phyloP scores from a whole-genome alignment of 2,329 filamentous ascomycete species.

The Pezicula rhizophila region DNA sequence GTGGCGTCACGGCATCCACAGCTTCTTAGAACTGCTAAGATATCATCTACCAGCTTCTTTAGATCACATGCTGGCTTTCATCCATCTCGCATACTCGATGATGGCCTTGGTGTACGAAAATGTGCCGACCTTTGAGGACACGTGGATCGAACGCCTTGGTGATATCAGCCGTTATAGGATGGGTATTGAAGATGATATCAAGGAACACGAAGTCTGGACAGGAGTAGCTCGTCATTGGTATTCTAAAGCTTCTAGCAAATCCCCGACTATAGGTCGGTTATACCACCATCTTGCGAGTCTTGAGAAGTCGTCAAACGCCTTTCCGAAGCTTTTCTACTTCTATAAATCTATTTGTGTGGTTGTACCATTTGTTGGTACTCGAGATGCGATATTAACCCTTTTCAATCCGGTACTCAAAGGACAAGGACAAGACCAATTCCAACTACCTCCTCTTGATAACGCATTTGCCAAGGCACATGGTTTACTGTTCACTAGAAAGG shows the following conservation, averaged over 20 bases:
- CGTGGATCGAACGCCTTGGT: conserved; percentile 79
- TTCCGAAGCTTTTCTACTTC: conserved; percentile 67
- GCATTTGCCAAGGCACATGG: conserved; percentile 60
- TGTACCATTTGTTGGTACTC: conserved; percentile 53
- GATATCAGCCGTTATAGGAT: conserved; percentile 77
- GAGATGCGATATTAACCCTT: conserved; percentile 61
- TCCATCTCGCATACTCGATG: conserved; percentile 85
- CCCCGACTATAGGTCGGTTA: conserved; percentile 68
- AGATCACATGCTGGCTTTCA: conserved; percentile 87
- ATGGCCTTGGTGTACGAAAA: conserved; percentile 84
- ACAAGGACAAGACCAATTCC: conserved; percentile 29
- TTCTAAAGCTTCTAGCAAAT: conserved; percentile 63
- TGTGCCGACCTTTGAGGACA: conserved; percentile 74
- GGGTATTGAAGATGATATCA: conserved; percentile 80
- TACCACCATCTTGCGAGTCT: conserved; percentile 86
- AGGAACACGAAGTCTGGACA: conserved; percentile 74
- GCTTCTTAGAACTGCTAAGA: conserved; percentile 71
- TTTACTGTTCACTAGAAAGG: conserved; percentile 52
- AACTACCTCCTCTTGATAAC: conserved; percentile 44
- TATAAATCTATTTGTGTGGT: conserved; percentile 58
- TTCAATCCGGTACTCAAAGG: conserved; percentile 51
- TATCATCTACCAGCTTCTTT: conserved; percentile 68
- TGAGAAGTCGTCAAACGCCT: conserved; percentile 56
- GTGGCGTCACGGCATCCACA: conserved; percentile 87
- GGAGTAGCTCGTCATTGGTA: conserved; percentile 80